These are phyloP conservation scores for Floccularia luteovirens DNA, from an alignment of 768 basidiomycete species.

Conservation along the genomic window DNA sequence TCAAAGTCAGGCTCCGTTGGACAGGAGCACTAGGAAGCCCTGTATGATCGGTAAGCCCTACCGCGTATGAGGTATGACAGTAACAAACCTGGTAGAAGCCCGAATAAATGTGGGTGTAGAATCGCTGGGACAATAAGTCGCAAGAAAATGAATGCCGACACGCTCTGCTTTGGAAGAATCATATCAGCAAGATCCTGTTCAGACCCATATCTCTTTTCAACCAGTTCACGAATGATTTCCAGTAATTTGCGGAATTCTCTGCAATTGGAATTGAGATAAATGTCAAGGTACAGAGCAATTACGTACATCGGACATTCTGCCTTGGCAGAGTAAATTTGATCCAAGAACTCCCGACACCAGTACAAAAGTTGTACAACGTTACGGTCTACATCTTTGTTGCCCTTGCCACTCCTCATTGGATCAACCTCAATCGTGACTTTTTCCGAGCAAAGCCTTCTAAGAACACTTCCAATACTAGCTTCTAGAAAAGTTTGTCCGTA, in stretches of 20 bases:
- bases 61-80: background rate
- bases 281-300: background rate
- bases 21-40: conserved; percentile 61
- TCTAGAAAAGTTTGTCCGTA: conserved; percentile 80
- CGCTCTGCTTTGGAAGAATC: conserved; percentile 71
- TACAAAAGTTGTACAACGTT: conserved; percentile 62
- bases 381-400: conserved; percentile 53
- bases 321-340: conserved; percentile 68
- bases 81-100: conserved; percentile 60
- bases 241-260: conserved; percentile 75
- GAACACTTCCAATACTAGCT: conserved; percentile 62
- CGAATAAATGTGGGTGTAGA: conserved; percentile 81
- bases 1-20: conserved; percentile 74
- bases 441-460: conserved; percentile 66
- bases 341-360: conserved; percentile 82
- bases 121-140: conserved; percentile 88
- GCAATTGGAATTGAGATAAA: conserved; percentile 5
- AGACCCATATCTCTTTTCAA: conserved; percentile 55
- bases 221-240: conserved; percentile 59
- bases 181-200: conserved; percentile 30
- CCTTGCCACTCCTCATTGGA: conserved; percentile 57
- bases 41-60: conserved; percentile 16
- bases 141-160: conserved; percentile 86
- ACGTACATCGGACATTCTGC: conserved; percentile 70
- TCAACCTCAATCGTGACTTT: conserved; percentile 80